Percentiles rank a stretch among this genome's conserved stretches.
Conservation (phyloP, 148 eudicot species). For the Bassia scoparia region DNA sequence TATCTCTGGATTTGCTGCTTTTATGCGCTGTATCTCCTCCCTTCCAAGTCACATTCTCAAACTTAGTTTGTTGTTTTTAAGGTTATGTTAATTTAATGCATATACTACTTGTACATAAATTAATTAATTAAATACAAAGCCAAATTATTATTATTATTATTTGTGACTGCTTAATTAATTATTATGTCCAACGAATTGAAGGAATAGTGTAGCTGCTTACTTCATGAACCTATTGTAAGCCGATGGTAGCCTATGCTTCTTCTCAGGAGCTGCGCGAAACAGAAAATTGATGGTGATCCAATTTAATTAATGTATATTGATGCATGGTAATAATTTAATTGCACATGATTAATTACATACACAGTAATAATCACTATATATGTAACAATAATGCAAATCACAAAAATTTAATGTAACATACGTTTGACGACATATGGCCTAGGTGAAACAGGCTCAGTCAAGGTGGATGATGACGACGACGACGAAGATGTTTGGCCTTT, state of each 20-base stretch:
- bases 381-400: too few species aligned
- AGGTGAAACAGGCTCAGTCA: conserved; percentile 63
- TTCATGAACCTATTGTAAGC: conserved; percentile 98
- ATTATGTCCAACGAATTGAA: too few species aligned
- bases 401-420: conserved; percentile 16
- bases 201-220: conserved; percentile 28
- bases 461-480: conserved; percentile 56
- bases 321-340: too few species aligned
- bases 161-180: too few species aligned
- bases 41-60: conserved; percentile 25
- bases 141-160: too few species aligned
- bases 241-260: conserved; percentile 95
- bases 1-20: conserved; percentile 86
- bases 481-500: conserved; percentile 54
- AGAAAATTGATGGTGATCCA: too few species aligned
- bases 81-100: too few species aligned
- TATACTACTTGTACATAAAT: too few species aligned
- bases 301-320: too few species aligned
- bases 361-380: too few species aligned
- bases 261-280: conserved; percentile 79
- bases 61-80: background rate
- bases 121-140: too few species aligned
- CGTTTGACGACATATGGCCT: conserved; percentile 85
- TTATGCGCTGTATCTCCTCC: conserved; percentile 97
- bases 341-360: too few species aligned